These are phyloP conservation scores for Penicillium sp. DNA, from an alignment of 2,329 filamentous ascomycete genomes.

Conservation along the genomic window DNA sequence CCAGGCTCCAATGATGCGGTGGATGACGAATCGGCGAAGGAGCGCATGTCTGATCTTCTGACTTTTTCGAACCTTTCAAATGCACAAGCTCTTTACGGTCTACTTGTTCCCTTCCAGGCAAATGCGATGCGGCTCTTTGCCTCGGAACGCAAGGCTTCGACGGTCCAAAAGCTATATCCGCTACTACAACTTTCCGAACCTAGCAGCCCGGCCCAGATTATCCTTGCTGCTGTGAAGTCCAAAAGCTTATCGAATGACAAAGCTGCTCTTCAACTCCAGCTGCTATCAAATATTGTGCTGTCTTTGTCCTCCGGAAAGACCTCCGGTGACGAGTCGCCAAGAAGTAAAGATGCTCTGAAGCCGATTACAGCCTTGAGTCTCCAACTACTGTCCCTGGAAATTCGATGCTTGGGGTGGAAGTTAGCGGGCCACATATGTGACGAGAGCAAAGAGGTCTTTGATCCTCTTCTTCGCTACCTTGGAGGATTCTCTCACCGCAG, in stretches of 20 bases:
- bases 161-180: conserved; percentile 31
- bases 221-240: conserved; percentile 38
- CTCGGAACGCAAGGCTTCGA: conserved; percentile 32
- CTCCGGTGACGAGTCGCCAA: conserved; percentile 12
- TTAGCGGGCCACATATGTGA: conserved; percentile 43
- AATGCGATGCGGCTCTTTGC: conserved; percentile 41
- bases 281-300: conserved; percentile 42
- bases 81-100: conserved; percentile 26
- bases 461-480: conserved; percentile 44
- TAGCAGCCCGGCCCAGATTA: conserved; percentile 42
- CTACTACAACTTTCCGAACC: conserved; percentile 34
- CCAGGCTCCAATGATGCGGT: conserved; percentile 11
- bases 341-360: conserved; percentile 25
- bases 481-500: conserved; percentile 36
- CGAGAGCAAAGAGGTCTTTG: conserved; percentile 43
- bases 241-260: conserved; percentile 39
- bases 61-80: conserved; percentile 31
- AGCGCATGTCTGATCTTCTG: conserved; percentile 40
- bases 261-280: conserved; percentile 45
- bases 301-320: conserved; percentile 31
- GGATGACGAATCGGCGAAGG: conserved; percentile 33
- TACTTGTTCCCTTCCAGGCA: conserved; percentile 43
- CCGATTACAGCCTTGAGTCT: conserved; percentile 35
- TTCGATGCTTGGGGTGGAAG: conserved; percentile 44
- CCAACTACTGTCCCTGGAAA: conserved; percentile 44